Conservation (phyloP, 2,329 filamentous ascomycete species). For the Sporothrix pallida region DNA sequence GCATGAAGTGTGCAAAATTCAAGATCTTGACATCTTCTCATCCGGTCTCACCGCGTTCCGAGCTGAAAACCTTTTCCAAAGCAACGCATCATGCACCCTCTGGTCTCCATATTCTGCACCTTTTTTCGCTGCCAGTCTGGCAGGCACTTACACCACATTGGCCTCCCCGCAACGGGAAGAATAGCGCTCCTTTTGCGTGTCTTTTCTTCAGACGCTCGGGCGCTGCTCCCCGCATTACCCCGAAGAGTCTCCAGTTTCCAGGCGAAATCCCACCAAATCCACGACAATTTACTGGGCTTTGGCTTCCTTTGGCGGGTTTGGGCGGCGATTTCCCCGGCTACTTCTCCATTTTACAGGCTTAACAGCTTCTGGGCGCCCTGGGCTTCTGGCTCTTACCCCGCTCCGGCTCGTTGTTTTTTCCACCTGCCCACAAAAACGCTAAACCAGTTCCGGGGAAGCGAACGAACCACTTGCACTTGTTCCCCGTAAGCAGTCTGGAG, state of each 20-base stretch:
- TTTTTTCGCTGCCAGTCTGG: background rate
- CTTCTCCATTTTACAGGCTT: constrained; percentile 20
- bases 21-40: background rate
- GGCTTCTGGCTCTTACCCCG: constrained; percentile 9
- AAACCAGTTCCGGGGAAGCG: constrained; percentile 19
- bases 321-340: constrained; percentile 16
- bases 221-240: constrained; percentile 30
- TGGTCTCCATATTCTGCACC: background rate
- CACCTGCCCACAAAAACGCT: constrained; percentile 8
- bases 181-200: background rate
- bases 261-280: too few species aligned
- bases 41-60: background rate
- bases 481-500: background rate
- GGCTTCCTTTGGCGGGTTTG: background rate
- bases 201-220: background rate
- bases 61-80: constrained; percentile 19
- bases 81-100: background rate
- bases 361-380: background rate
- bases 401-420: constrained; percentile 5
- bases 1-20: background rate
- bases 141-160: background rate
- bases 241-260: background rate
- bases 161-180: background rate
- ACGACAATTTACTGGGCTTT: background rate
- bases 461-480: background rate